A percentile compares a stretch with the other conserved stretches of the same genome.
These are phyloP conservation scores for Hypoxylon sp. DNA, from an alignment of 2,329 filamentous ascomycete species.

Conservation along the genomic window DNA sequence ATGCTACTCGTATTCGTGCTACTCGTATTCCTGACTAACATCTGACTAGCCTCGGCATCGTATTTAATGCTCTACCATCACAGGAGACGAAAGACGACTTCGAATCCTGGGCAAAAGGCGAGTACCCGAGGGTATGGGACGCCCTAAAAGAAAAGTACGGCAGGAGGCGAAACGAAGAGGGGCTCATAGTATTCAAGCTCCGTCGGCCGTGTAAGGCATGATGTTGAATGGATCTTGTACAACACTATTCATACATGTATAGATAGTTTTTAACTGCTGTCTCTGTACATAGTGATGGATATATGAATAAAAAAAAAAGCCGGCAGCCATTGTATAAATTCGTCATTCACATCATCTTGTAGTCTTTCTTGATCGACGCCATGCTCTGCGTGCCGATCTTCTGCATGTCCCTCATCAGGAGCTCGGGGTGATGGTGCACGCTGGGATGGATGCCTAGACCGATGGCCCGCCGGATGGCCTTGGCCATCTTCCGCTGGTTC, in stretches of 20 bases:
- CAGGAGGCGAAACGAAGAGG: slow-evolving; percentile 57
- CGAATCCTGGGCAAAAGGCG: slow-evolving; percentile 77
- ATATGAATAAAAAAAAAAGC: slow-evolving; percentile 29
- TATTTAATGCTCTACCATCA: slow-evolving; percentile 79
- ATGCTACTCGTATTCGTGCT: neutral
- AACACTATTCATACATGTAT: slow-evolving; percentile 44
- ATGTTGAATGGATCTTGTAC: slow-evolving; percentile 50
- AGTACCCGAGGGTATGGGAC: slow-evolving; percentile 77
- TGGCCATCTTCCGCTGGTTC: slow-evolving; percentile 93
- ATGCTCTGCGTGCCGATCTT: slow-evolving; percentile 37
- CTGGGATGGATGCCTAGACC: slow-evolving; percentile 93
- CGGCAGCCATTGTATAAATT: slow-evolving; percentile 43
- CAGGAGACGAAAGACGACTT: slow-evolving; percentile 75
- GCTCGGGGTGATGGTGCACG: slow-evolving; percentile 88
- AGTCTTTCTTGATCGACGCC: slow-evolving; percentile 26
- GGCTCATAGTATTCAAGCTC: slow-evolving; percentile 63
- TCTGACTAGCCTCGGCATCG: slow-evolving; percentile 69
- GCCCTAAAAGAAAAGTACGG: slow-evolving; percentile 68
- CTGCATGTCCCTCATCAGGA: slow-evolving; percentile 62
- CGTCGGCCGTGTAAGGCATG: slow-evolving; percentile 61
- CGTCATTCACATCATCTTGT: slow-evolving; percentile 20
- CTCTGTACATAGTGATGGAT: slow-evolving; percentile 50
- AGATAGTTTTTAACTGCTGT: slow-evolving; percentile 22
- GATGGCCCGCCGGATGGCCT: slow-evolving; percentile 88
- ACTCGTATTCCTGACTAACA: slow-evolving; percentile 29